Evolutionary conservation across 2,329 filamentous ascomycete genomes (phyloP).

Genomic region (Microcyclosporella mali): DNA sequence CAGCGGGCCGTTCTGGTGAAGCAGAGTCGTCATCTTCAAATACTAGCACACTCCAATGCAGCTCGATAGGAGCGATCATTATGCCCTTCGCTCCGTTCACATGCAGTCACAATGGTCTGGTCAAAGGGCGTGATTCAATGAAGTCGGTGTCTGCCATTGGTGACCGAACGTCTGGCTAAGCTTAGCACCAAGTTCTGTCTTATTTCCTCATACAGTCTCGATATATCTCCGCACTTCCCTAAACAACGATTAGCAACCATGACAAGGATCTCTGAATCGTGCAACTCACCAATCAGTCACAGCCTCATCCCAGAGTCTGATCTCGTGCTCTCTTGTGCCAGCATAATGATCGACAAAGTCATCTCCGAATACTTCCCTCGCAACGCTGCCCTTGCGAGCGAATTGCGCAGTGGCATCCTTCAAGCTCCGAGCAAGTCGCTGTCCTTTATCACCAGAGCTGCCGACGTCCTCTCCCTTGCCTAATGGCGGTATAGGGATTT

Average conservation of each 20-base stretch:
- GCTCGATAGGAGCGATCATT: too few relatives aligned
- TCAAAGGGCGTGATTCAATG: too few relatives aligned
- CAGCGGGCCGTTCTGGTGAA: too few relatives aligned
- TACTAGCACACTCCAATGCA: too few relatives aligned
- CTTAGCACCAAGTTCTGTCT: too few relatives aligned
- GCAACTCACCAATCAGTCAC: slow-evolving; percentile 86
- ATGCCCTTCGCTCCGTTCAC: too few relatives aligned
- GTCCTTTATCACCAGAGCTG: slow-evolving; percentile 61
- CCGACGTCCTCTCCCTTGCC: slow-evolving; percentile 81
- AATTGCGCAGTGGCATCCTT: slow-evolving; percentile 80
- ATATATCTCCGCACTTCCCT: slow-evolving; percentile 37
- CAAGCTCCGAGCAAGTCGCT: slow-evolving; percentile 73
- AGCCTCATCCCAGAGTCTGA: slow-evolving; percentile 85
- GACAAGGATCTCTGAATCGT: background rate
- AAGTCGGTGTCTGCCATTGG: too few relatives aligned
- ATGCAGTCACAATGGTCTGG: too few relatives aligned
- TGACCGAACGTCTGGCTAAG: too few relatives aligned
- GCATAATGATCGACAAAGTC: slow-evolving; percentile 94
- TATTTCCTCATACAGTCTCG: slow-evolving; percentile 33
- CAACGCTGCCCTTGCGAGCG: slow-evolving; percentile 69
- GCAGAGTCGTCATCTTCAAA: too few relatives aligned
- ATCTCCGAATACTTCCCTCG: slow-evolving; percentile 89
- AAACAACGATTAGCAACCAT: slow-evolving; percentile 11
- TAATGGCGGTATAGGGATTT: slow-evolving; percentile 73
- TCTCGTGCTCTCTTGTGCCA: slow-evolving; percentile 86